phyloP scores from a whole-genome alignment of 2,329 filamentous ascomycete genomes.

The Xylaria multiplex region DNA sequence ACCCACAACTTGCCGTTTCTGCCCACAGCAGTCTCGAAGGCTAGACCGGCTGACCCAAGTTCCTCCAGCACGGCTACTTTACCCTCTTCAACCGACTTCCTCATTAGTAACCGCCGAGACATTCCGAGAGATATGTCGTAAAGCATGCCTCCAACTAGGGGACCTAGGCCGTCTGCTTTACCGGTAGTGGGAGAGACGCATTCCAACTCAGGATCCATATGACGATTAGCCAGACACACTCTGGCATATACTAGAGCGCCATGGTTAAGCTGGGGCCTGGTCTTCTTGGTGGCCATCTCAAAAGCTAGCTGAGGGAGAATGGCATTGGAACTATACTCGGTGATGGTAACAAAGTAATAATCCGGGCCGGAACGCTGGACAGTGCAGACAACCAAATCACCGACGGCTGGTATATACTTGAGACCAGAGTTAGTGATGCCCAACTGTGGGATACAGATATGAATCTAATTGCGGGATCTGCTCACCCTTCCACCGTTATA shows the following conservation, averaged over 20 bases:
- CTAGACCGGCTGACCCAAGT: slow-evolving; percentile 77
- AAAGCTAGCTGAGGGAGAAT: slow-evolving; percentile 90
- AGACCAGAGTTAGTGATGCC: slow-evolving; percentile 44
- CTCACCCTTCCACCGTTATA: slow-evolving; percentile 74
- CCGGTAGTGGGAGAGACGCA: slow-evolving; percentile 88
- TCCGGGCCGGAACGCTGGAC: slow-evolving; percentile 80
- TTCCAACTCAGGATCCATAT: slow-evolving; percentile 90
- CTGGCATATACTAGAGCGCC: slow-evolving; percentile 91
- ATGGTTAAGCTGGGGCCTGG: slow-evolving; percentile 77
- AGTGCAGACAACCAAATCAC: slow-evolving; percentile 89
- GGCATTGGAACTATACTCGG: slow-evolving; percentile 70
- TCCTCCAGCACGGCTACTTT: slow-evolving; percentile 81
- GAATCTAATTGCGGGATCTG: neutral
- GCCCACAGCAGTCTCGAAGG: slow-evolving; percentile 93
- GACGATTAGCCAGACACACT: slow-evolving; percentile 78
- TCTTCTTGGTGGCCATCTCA: slow-evolving; percentile 92
- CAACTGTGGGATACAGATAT: slow-evolving; percentile 8
- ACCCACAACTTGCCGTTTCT: slow-evolving; percentile 95
- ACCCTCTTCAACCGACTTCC: slow-evolving; percentile 68
- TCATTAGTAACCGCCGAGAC: slow-evolving; percentile 80
- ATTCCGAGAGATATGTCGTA: slow-evolving; percentile 83
- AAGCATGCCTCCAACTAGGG: slow-evolving; percentile 85
- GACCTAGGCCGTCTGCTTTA: slow-evolving; percentile 87
- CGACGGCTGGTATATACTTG: slow-evolving; percentile 81
- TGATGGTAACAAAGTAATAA: slow-evolving; percentile 81